phyloP scores from a whole-genome alignment of 257 asterid species.

The Striga asiatica region DNA sequence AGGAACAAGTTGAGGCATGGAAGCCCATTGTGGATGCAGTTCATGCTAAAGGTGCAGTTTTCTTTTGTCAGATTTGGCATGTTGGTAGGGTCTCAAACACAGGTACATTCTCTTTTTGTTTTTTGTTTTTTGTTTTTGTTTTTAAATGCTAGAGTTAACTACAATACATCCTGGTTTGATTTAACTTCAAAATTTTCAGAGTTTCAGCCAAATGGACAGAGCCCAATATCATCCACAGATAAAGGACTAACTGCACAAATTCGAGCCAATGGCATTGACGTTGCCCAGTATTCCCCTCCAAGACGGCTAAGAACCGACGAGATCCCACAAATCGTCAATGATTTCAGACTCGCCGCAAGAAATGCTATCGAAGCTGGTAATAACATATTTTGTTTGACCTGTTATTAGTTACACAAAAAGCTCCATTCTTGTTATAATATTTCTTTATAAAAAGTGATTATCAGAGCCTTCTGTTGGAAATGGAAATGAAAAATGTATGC shows the following conservation, averaged over 20 bases:
- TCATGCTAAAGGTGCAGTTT: conserved; percentile 39
- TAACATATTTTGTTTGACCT: neutral
- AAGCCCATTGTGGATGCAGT: conserved; percentile 42
- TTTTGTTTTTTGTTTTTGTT: neutral
- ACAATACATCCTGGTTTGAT: neutral
- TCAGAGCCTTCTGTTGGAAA: too few species aligned
- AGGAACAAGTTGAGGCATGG: conserved; percentile 42
- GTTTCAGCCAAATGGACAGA: conserved; percentile 60
- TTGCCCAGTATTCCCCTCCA: conserved; percentile 41
- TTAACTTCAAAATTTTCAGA: conserved; percentile 22
- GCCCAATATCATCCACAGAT: conserved; percentile 58
- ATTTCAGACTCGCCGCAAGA: conserved; percentile 65
- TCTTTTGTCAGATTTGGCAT: conserved; percentile 48
- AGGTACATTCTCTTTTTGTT: conserved; percentile 14
- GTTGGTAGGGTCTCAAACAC: conserved; percentile 33
- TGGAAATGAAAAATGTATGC: too few species aligned
- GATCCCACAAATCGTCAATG: conserved; percentile 46
- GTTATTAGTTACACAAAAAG: too few species aligned
- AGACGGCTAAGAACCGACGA: conserved; percentile 46
- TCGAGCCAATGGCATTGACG: conserved; percentile 32
- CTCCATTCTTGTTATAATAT: too few species aligned
- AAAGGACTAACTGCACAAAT: conserved; percentile 34
- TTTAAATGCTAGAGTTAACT: neutral
- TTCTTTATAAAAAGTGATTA: neutral
- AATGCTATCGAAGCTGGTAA: conserved; percentile 78